Evolutionary conservation across 2,329 filamentous ascomycete genomes (phyloP).

Genomic region (Graphilbum sp.): DNA sequence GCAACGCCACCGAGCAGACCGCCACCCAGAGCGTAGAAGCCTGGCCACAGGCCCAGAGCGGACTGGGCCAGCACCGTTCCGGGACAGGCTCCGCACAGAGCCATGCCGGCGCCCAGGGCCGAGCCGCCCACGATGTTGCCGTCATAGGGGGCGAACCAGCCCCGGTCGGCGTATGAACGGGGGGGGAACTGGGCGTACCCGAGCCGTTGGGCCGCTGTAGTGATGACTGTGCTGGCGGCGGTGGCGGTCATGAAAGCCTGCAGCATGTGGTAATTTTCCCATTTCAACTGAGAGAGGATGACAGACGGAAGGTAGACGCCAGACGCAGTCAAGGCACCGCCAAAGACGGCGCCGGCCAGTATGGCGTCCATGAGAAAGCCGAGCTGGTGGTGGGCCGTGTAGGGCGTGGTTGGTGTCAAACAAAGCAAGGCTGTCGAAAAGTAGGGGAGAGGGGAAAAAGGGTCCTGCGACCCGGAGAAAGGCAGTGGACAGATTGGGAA

Average conservation of each 20-base stretch:
- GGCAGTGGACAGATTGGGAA: no score
- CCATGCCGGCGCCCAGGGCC: conserved; percentile 49
- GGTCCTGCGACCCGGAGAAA: no score
- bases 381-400: background rate
- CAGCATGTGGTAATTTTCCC: conserved; percentile 49
- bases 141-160: conserved; percentile 38
- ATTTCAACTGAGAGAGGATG: conserved; percentile 42
- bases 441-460: no score
- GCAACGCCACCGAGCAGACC: conserved; percentile 37
- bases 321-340: conserved; percentile 40
- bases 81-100: conserved; percentile 46
- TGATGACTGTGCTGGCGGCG: conserved; percentile 36
- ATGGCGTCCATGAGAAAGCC: conserved; percentile 12
- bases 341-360: conserved; percentile 36
- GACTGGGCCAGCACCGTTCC: conserved; percentile 48
- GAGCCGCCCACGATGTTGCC: conserved; percentile 49
- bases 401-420: no score
- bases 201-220: conserved; percentile 26
- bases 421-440: no score
- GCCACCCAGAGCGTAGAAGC: conserved; percentile 35
- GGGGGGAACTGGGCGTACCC: conserved; percentile 27
- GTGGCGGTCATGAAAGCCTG: conserved; percentile 47
- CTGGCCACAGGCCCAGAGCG: conserved; percentile 33
- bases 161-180: conserved; percentile 33
- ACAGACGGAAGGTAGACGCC: conserved; percentile 44